Conservation (phyloP, 345 rosid species). For the Crucihimalaya himalaica region DNA sequence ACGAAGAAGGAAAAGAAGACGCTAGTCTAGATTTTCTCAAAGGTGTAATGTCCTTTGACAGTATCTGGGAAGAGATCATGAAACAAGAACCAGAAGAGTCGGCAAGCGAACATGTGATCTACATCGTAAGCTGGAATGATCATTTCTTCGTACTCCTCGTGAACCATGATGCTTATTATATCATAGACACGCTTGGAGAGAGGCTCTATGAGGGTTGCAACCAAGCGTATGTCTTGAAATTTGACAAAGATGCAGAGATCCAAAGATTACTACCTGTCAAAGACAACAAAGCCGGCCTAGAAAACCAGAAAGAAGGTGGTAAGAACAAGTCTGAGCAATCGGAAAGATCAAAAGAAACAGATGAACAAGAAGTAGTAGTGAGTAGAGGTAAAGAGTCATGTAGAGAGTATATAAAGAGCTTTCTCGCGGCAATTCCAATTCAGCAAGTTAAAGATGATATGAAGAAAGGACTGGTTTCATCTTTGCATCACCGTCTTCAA, state of each 20-base stretch:
- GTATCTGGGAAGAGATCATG: constrained; percentile 91
- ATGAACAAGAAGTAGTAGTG: constrained; percentile 44
- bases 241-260: constrained; percentile 62
- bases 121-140: constrained; percentile 98
- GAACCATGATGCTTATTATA: constrained; percentile 82
- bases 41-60: constrained; percentile 91
- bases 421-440: constrained; percentile 92
- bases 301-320: constrained; percentile 51
- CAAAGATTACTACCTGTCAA: constrained; percentile 38
- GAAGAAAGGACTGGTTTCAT: constrained; percentile 82
- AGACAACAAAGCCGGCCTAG: constrained; percentile 35
- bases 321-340: constrained; percentile 31
- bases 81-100: constrained; percentile 49
- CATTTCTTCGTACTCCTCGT: constrained; percentile 91
- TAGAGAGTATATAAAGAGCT: constrained; percentile 94
- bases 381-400: constrained; percentile 89
- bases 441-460: constrained; percentile 83
- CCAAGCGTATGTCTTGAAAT: constrained; percentile 93
- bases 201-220: constrained; percentile 91
- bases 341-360: constrained; percentile 23
- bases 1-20: constrained; percentile 67
- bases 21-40: constrained; percentile 72
- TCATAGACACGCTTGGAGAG: constrained; percentile 95
- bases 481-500: constrained; percentile 84
- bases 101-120: constrained; percentile 51